These are phyloP conservation scores for Logfia minima DNA, from an alignment of 129 eudicot species.

Conservation along the genomic window DNA sequence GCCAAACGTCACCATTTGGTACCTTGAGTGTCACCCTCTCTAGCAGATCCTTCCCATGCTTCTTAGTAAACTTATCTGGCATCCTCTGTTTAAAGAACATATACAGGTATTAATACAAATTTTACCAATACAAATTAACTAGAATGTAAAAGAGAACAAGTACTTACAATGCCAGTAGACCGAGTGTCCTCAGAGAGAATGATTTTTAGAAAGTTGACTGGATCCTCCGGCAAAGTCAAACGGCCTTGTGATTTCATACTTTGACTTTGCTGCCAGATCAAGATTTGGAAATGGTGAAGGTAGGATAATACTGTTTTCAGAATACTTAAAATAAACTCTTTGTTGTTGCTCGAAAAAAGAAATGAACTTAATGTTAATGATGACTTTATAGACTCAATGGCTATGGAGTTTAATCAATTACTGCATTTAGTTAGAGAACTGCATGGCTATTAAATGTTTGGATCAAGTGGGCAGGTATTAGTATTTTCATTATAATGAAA, in stretches of 20 bases:
- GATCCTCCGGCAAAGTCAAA: constrained; percentile 19
- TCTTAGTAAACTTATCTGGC: constrained; percentile 32
- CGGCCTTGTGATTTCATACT: constrained; percentile 19
- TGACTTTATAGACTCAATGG: not conserved
- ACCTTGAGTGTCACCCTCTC: constrained; percentile 25
- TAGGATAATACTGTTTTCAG: not conserved
- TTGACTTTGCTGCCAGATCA: not conserved
- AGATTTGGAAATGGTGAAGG: not conserved
- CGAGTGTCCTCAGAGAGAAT: constrained; percentile 17
- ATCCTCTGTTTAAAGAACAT: constrained; percentile 14
- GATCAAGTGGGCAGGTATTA: not conserved
- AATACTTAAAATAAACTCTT: constrained; percentile 1
- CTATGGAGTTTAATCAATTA: not conserved
- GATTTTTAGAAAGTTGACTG: constrained; percentile 30
- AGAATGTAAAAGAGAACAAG: not conserved
- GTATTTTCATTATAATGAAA: not conserved
- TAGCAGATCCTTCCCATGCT: constrained; percentile 25
- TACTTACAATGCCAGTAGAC: constrained; percentile 31
- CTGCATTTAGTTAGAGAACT: not conserved
- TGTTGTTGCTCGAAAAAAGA: not conserved
- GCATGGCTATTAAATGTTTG: not conserved
- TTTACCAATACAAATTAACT: not conserved
- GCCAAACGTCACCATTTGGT: constrained; percentile 32
- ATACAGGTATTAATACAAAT: not conserved
- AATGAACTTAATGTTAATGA: not conserved